These are phyloP conservation scores for Darksidea phi DNA, from an alignment of 495 filamentous ascomycete genomes.

Conservation along the genomic window DNA sequence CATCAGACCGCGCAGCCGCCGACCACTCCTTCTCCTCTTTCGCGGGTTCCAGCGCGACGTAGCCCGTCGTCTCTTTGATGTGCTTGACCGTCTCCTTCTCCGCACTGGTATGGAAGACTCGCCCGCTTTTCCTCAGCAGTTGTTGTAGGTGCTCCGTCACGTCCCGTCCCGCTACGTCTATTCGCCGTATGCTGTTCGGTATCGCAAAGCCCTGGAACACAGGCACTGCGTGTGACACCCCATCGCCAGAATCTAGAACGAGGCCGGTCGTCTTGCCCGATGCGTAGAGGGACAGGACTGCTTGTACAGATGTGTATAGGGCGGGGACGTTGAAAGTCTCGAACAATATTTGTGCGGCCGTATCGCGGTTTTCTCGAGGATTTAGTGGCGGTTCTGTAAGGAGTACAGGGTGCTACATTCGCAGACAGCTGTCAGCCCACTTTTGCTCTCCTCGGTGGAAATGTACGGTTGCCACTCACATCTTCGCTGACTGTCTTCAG, in stretches of 20 bases:
- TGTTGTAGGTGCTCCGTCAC: slow-evolving; percentile 95
- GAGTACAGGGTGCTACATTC: slow-evolving; percentile 79
- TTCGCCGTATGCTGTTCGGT: slow-evolving; percentile 86
- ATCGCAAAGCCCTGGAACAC: slow-evolving; percentile 98
- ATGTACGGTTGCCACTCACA: slow-evolving; percentile 48
- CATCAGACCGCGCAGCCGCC: slow-evolving; percentile 57
- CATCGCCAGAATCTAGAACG: slow-evolving; percentile 92
- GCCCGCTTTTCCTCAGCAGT: slow-evolving; percentile 85
- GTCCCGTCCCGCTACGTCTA: slow-evolving; percentile 97
- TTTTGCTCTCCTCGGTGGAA: neutral
- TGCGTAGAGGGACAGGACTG: slow-evolving; percentile 92
- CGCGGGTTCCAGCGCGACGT: slow-evolving; percentile 87
- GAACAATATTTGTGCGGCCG: slow-evolving; percentile 95
- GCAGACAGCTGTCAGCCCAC: slow-evolving; percentile 22
- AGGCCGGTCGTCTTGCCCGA: slow-evolving; percentile 95
- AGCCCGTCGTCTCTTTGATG: slow-evolving; percentile 94
- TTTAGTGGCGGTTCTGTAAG: slow-evolving; percentile 97
- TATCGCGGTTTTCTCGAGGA: slow-evolving; percentile 92
- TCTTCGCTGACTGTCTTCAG: slow-evolving; percentile 96
- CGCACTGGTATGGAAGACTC: slow-evolving; percentile 94
- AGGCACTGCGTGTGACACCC: slow-evolving; percentile 94
- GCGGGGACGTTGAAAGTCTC: slow-evolving; percentile 99
- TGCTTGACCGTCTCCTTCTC: slow-evolving; percentile 96
- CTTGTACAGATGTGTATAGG: slow-evolving; percentile 94
- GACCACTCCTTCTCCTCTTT: slow-evolving; percentile 96